phyloP scores from a whole-genome alignment of 2,329 filamentous ascomycete species.

The Ascosphaera pollenicola region DNA sequence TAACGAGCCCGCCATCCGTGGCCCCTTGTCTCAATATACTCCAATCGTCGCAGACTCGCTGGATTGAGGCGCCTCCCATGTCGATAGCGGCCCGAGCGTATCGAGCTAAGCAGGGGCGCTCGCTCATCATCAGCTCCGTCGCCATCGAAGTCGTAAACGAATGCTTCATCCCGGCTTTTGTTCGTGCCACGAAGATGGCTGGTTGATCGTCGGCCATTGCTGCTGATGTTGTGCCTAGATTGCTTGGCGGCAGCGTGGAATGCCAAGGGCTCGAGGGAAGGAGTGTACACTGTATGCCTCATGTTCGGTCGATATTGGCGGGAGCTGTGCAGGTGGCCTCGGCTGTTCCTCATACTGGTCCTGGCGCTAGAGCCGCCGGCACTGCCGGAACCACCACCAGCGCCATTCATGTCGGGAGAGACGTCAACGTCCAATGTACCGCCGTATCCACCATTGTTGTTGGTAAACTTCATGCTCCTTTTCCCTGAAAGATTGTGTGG shows the following conservation, averaged over 20 bases:
- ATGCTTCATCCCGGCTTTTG: slow-evolving; percentile 39
- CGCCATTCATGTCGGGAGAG: slow-evolving; percentile 24
- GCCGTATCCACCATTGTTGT: slow-evolving; percentile 33
- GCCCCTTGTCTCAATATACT: slow-evolving; percentile 46
- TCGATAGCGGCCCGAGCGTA: slow-evolving; percentile 35
- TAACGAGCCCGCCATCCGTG: slow-evolving; percentile 48
- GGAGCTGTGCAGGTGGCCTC: slow-evolving; percentile 32
- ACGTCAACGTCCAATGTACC: no score
- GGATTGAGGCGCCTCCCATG: slow-evolving; percentile 31
- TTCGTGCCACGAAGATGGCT: slow-evolving; percentile 21
- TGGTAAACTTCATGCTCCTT: slow-evolving; percentile 92
- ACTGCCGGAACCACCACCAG: slow-evolving; percentile 45
- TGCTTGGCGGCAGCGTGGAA: slow-evolving; percentile 42
- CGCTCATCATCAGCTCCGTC: slow-evolving; percentile 68
- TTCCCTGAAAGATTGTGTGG: slow-evolving; percentile 46
- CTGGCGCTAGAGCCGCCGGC: slow-evolving; percentile 38
- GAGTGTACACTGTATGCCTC: slow-evolving; percentile 44
- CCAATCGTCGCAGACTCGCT: slow-evolving; percentile 43
- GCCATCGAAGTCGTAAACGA: slow-evolving; percentile 63
- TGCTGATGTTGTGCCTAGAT: slow-evolving; percentile 27
- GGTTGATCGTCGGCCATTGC: slow-evolving; percentile 44
- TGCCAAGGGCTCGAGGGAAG: slow-evolving; percentile 56
- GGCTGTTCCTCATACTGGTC: slow-evolving; percentile 19
- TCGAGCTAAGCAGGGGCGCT: slow-evolving; percentile 51
- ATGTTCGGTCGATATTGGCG: slow-evolving; percentile 65